A percentile compares a stretch with the other conserved stretches of the same genome.
Evolutionary conservation across 352 stramenopile species (phyloP).

Genomic region (Pilasporangium apinafurcum): DNA sequence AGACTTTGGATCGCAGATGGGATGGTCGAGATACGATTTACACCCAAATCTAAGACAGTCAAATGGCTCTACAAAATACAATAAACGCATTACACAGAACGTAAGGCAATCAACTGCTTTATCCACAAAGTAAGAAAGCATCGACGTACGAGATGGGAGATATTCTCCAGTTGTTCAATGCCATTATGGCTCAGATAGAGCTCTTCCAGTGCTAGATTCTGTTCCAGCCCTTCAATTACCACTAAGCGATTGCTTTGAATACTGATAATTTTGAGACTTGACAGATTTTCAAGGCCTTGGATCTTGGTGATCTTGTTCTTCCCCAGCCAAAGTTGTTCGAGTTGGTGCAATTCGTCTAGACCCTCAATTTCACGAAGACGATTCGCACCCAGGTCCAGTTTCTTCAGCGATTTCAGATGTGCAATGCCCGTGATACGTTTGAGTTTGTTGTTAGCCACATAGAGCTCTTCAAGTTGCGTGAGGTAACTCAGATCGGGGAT

Average conservation of each 20-base stretch:
- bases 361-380: constrained; percentile 91
- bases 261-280: constrained; percentile 85
- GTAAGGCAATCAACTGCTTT: background rate
- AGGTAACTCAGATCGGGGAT: constrained; percentile 82
- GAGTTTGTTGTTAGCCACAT: constrained; percentile 98
- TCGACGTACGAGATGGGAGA: constrained; percentile 59
- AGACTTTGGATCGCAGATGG: constrained; percentile 33
- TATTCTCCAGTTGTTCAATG: constrained; percentile 85
- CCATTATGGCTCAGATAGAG: constrained; percentile 98
- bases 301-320: constrained; percentile 98
- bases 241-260: constrained; percentile 95
- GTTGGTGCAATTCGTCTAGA: constrained; percentile 76
- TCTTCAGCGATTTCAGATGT: constrained; percentile 82
- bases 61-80: constrained; percentile 34
- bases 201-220: constrained; percentile 90
- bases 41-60: constrained; percentile 66
- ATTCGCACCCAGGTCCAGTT: constrained; percentile 97
- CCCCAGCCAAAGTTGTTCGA: constrained; percentile 96
- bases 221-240: constrained; percentile 86
- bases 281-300: constrained; percentile 74
- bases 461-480: constrained; percentile 86
- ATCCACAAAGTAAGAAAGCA: background rate
- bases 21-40: constrained; percentile 77
- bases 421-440: constrained; percentile 91
- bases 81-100: background rate